phyloP scores from a whole-genome alignment of 352 stramenopile genomes.

The Salisapilia sapeloensis region DNA sequence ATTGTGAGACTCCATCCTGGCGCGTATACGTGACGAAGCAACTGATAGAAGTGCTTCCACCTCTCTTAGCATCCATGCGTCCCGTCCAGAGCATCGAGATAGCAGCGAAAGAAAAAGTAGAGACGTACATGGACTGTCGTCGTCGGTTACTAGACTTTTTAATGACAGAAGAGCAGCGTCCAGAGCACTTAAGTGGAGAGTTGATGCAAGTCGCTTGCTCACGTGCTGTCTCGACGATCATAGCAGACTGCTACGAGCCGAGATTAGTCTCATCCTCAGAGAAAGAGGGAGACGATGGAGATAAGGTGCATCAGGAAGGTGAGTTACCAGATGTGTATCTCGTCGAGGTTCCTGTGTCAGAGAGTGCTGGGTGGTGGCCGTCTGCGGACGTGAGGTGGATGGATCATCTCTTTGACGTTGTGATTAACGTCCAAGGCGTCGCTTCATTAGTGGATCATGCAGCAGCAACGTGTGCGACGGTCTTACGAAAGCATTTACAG shows the following conservation, averaged over 20 bases:
- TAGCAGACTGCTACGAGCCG: slow-evolving; percentile 65
- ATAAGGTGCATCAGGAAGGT: slow-evolving; percentile 31
- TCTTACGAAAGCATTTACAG: slow-evolving; percentile 68
- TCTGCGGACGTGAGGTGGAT: slow-evolving; percentile 55
- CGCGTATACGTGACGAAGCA: slow-evolving; percentile 67
- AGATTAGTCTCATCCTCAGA: slow-evolving; percentile 9
- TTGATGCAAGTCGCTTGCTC: slow-evolving; percentile 26
- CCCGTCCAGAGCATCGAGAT: slow-evolving; percentile 17
- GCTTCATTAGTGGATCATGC: slow-evolving; percentile 54
- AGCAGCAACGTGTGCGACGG: slow-evolving; percentile 43
- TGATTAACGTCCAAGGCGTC: slow-evolving; percentile 45
- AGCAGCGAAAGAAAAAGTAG: slow-evolving; percentile 16
- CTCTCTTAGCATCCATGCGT: slow-evolving; percentile 46
- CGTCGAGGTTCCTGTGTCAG: slow-evolving; percentile 53
- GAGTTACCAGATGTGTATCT: slow-evolving; percentile 49
- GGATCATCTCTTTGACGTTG: slow-evolving; percentile 40
- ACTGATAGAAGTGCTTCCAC: slow-evolving; percentile 52
- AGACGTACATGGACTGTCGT: slow-evolving; percentile 43
- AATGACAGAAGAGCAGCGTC: slow-evolving; percentile 21
- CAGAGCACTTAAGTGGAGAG: slow-evolving; percentile 27
- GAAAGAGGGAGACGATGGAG: slow-evolving; percentile 4
- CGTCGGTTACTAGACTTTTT: slow-evolving; percentile 35
- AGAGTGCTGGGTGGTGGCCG: slow-evolving; percentile 72
- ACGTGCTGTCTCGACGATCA: slow-evolving; percentile 46
- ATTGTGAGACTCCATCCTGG: slow-evolving; percentile 44